Evolutionary conservation across 257 asterid species (phyloP).

Genomic region (Capsicum pubescens): DNA sequence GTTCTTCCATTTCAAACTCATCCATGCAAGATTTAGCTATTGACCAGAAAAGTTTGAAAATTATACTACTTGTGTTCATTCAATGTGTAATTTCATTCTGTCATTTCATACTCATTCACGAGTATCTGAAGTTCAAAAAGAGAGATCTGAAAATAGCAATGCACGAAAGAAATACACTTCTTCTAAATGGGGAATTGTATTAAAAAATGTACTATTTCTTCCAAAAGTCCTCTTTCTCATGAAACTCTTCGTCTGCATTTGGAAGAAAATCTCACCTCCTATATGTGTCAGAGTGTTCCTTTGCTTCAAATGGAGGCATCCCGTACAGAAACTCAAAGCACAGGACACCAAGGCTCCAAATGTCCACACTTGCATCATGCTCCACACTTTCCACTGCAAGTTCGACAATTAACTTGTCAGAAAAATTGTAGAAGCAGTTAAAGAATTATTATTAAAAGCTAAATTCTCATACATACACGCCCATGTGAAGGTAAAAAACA

Average conservation of each 20-base stretch:
- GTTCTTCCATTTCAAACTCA: background rate
- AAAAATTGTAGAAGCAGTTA: background rate
- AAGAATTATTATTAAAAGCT: background rate
- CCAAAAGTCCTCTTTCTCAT: background rate
- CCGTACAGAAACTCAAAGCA: conserved; percentile 97
- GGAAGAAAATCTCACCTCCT: conserved; percentile 57
- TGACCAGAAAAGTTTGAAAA: background rate
- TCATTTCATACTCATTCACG: background rate
- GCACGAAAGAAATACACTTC: background rate
- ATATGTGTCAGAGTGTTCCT: conserved; percentile 93
- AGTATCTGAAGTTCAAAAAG: background rate
- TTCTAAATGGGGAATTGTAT: background rate
- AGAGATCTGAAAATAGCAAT: background rate
- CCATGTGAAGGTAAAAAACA: background rate
- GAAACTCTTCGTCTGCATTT: background rate
- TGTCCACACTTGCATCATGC: conserved; percentile 94
- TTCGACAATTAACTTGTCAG: background rate
- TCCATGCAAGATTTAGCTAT: background rate
- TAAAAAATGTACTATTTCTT: background rate
- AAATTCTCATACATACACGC: background rate
- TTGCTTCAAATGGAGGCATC: conserved; percentile 93
- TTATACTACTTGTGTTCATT: background rate
- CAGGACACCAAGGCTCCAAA: conserved; percentile 96
- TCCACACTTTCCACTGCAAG: conserved; percentile 88
- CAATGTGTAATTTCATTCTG: background rate